Percentiles rank a stretch among this genome's conserved stretches.
These are phyloP conservation scores for Myriosclerotinia scirpicola DNA, from an alignment of 2,329 filamentous ascomycete species.

Conservation along the genomic window DNA sequence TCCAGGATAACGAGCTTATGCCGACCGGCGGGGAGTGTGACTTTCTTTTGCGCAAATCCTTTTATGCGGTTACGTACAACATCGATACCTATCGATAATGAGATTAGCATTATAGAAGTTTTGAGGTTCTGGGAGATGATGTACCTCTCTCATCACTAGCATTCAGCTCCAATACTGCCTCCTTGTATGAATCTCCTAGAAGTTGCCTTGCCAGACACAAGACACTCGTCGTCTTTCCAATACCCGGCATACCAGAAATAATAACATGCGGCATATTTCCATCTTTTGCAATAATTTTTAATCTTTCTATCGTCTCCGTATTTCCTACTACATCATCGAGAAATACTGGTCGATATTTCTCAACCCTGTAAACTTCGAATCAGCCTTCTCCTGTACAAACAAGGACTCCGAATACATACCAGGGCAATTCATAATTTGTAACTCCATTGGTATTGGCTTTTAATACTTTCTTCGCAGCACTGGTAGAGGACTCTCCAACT, in stretches of 20 bases:
- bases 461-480: conserved; percentile 57
- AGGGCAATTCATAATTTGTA: conserved; percentile 73
- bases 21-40: conserved; percentile 83
- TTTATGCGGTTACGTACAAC: conserved; percentile 98
- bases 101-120: conserved; percentile 11
- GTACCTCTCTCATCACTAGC: conserved; percentile 88
- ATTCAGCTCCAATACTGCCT: conserved; percentile 94
- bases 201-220: conserved; percentile 90
- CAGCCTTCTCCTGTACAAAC: neutral
- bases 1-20: conserved; percentile 98
- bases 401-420: conserved; percentile 50
- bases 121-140: neutral
- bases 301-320: conserved; percentile 91
- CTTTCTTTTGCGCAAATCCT: conserved; percentile 98
- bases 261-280: conserved; percentile 99
- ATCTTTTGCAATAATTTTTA: conserved; percentile 98
- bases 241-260: conserved; percentile 99
- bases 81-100: conserved; percentile 68
- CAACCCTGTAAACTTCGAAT: conserved; percentile 65
- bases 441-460: conserved; percentile 52
- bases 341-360: conserved; percentile 94
- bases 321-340: conserved; percentile 97
- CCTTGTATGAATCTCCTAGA: conserved; percentile 91
- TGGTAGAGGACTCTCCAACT: conserved; percentile 59
- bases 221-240: conserved; percentile 96